Conservation (phyloP, 805 yeast genomes). For the Myxozyma neotropica region DNA sequence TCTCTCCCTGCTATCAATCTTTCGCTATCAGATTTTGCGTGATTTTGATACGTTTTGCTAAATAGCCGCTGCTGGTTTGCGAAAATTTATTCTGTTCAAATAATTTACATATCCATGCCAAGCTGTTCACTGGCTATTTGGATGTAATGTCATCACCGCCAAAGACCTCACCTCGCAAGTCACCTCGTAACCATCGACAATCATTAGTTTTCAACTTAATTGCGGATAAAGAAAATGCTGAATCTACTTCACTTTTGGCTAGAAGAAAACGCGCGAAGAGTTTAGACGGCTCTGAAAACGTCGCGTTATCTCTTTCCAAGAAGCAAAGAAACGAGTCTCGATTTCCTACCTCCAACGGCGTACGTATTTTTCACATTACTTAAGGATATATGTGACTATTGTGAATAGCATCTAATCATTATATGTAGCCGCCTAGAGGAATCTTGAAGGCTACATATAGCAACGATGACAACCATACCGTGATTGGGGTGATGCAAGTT, state of each 20-base stretch:
- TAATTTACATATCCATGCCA: too few species aligned
- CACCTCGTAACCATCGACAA: constrained; percentile 24
- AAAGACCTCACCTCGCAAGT: constrained; percentile 16
- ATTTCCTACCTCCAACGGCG: constrained; percentile 13
- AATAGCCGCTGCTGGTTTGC: too few species aligned
- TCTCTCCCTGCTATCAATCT: too few species aligned
- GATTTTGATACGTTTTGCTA: too few species aligned
- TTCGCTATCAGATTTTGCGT: too few species aligned
- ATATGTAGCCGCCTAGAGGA: constrained; percentile 41
- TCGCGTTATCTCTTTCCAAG: constrained; percentile 18
- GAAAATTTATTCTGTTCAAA: too few species aligned
- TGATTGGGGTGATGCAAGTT: constrained; percentile 45
- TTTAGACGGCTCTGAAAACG: constrained; percentile 25
- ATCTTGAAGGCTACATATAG: constrained; percentile 44
- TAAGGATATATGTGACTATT: neutral
- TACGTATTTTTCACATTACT: neutral
- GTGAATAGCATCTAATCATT: neutral
- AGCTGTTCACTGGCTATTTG: too few species aligned
- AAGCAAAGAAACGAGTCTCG: constrained; percentile 14
- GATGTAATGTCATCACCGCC: neutral
- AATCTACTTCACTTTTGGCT: neutral
- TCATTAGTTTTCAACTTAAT: constrained; percentile 12
- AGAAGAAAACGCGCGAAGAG: constrained; percentile 29
- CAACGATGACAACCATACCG: constrained; percentile 42
- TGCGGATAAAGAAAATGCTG: constrained; percentile 21